Base-by-base conservation (phyloP, 192 early-diverging fungal genomes). In the Haplosporangium gracile region DNA sequence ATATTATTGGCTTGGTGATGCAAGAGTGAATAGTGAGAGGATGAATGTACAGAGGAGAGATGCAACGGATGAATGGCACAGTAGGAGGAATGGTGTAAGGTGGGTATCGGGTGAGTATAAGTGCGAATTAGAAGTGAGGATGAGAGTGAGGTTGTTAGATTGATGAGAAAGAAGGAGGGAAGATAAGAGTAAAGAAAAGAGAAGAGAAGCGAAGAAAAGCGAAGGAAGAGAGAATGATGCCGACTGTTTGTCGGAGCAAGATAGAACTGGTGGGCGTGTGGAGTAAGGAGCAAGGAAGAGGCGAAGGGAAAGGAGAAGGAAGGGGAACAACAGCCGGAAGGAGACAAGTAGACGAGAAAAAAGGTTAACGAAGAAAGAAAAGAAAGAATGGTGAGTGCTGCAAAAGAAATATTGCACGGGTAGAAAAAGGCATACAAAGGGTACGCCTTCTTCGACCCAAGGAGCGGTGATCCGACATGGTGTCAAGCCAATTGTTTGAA, bases 321-420 rank as follows among this genome's bases (percentile, higher is more conserved):
- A 13, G 38, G 49, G 34, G 68, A 51, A 60, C 60, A 39, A 77
- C 26, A 68, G 76, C 32, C 60, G 60, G 60, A 32, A 32, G 60
- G 55, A n/a, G 6, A 68, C 63, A 45, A 26, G 32, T 24, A 49
- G 24, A 39, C 1, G 18, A 10, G 16, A 47, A 18, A 49, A 72
- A 47, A 72, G 71, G 26, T 40, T 72, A 47, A 72, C 0, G 70
- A 70, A 51, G 13, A 57, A 26, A 63, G 24, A 8, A 18, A 53
- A 63, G 68, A 42, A 60, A 6, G 29, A 22, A 76, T 29, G 18
- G 11, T 5, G 9, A 43, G 42, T 43, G 42, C 42, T 9, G 42
- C 43, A 45, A 13, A 45, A 45, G 43, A 15, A 10, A 0, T 45
- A 15, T 2, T 3, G 10, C 1, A 11, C 10, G 1, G 1, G 43